phyloP scores from a whole-genome alignment of 139 green algal species.

The Chlorella sp. region DNA sequence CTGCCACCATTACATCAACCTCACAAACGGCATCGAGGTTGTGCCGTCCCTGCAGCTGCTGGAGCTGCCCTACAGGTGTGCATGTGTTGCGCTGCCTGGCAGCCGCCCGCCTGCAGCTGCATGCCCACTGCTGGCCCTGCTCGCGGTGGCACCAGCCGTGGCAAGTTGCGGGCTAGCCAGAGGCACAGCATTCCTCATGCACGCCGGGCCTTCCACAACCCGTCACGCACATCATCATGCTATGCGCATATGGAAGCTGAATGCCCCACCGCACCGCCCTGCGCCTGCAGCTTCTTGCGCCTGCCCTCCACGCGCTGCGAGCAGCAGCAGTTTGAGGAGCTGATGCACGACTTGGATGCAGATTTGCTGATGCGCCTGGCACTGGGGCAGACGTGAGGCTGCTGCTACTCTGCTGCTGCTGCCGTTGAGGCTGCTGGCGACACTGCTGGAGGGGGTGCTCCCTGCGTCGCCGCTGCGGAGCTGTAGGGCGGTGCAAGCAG shows the following conservation, averaged over 20 bases:
- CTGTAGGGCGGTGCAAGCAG: neutral
- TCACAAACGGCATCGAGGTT: conserved; percentile 79
- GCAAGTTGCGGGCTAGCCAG: too few relatives aligned
- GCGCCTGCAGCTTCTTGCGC: conserved; percentile 55
- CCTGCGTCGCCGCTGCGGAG: neutral
- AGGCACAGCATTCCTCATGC: too few relatives aligned
- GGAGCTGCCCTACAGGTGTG: conserved; percentile 59
- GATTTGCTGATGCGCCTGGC: conserved; percentile 68
- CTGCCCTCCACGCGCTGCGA: conserved; percentile 74
- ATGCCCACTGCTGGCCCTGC: too few relatives aligned
- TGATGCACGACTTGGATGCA: conserved; percentile 67
- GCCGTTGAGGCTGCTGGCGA: neutral
- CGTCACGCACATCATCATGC: too few relatives aligned
- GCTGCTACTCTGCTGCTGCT: neutral
- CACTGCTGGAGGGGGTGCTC: neutral
- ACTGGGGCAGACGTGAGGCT: conserved; percentile 64
- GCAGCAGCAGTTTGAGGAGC: conserved; percentile 70
- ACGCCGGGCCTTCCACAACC: too few relatives aligned
- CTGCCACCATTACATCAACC: conserved; percentile 70
- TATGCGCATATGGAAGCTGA: too few relatives aligned
- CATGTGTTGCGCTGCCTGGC: too few relatives aligned
- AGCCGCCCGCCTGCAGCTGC: neutral
- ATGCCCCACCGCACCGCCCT: too few relatives aligned
- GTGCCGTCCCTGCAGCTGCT: conserved; percentile 62
- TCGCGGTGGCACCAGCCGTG: too few relatives aligned